Base-by-base conservation (phyloP, 1,284 basidiomycete species). In the Coniferiporia weirii region DNA sequence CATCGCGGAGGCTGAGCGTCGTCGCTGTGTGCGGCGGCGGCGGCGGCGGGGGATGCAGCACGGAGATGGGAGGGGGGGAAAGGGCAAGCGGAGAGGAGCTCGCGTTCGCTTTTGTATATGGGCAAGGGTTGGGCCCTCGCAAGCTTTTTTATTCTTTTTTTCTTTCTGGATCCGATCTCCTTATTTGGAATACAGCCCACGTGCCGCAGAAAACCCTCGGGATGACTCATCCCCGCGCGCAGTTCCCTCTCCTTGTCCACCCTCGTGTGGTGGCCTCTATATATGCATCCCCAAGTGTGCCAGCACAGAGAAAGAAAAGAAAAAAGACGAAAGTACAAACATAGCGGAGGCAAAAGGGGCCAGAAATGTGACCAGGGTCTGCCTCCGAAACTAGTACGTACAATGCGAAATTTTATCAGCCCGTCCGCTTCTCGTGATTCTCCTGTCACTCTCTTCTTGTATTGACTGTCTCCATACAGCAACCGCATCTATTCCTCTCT, bases 1-100 rank as follows among this genome's bases (percentile, higher is more conserved):
- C 88, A 90, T 90, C 52, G 64, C 65, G 47, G 17, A 52, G 35
- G 34, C 34, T 46, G 44, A 17, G 17, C 44, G 44, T 8, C 44
- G 44, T 15, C 44, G 44, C 12, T 9, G 19, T 43, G 40, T 43
- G 44, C 44, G 44, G 17, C 44, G 44, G 44, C 44, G 44, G 17
- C 38, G 38, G 38, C 38, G 38, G 3, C 38, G 38, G 38, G 9
- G 38, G 38, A 40, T 40, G 38, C 38, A 40, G 38, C 38, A 40
- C 38, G 38, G 38, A 40, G 15, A 15, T 10, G 9, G 38, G 38
- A 40, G 15, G 38, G 38, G 38, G 8, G 38, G 8, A 40, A 40
- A 15, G 38, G 38, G 12, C 9, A 40, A 15, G 15, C 38, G 38
- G 38, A 40, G 38, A 15, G 15, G 27, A 27, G 27, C 27, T 27